phyloP scores from a whole-genome alignment of 1,284 basidiomycete species.

The Serendipita sp. region DNA sequence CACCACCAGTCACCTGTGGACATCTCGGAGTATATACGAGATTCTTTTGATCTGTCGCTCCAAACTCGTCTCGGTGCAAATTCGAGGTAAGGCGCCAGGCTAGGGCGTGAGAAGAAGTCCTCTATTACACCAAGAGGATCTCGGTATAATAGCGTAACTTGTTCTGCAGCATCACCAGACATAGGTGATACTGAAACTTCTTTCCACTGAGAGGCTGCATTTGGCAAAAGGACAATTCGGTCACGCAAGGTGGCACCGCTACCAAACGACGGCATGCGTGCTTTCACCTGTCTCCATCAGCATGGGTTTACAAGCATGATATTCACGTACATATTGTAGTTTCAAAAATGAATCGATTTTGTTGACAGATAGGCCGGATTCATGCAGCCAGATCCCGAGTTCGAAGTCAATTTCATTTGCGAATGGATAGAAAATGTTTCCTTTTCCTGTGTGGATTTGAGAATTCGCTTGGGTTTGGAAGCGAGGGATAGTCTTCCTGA shows the following conservation, averaged over 20 bases:
- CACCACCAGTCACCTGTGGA: background rate
- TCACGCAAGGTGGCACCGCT: background rate
- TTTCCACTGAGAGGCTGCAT: background rate
- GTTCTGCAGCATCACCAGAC: background rate
- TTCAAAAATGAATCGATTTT: background rate
- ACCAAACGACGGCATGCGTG: background rate
- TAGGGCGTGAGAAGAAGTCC: background rate
- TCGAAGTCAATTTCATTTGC: background rate
- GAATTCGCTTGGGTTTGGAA: no score
- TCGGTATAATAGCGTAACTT: background rate
- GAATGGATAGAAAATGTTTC: background rate
- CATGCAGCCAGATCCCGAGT: slow-evolving; percentile 23
- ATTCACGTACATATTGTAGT: background rate
- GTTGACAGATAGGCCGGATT: background rate
- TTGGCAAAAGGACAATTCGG: background rate
- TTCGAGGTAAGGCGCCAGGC: background rate
- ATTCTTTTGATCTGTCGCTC: background rate
- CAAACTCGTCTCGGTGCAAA: background rate
- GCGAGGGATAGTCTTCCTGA: no score
- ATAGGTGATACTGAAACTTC: background rate
- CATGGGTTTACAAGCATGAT: background rate
- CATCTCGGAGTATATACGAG: background rate
- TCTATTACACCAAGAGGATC: background rate
- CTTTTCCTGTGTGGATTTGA: background rate
- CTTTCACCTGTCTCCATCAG: background rate